Percentiles rank a stretch among this genome's conserved stretches.
Conservation (phyloP, 495 filamentous ascomycete species). For the Aspergillus haitiensis region DNA sequence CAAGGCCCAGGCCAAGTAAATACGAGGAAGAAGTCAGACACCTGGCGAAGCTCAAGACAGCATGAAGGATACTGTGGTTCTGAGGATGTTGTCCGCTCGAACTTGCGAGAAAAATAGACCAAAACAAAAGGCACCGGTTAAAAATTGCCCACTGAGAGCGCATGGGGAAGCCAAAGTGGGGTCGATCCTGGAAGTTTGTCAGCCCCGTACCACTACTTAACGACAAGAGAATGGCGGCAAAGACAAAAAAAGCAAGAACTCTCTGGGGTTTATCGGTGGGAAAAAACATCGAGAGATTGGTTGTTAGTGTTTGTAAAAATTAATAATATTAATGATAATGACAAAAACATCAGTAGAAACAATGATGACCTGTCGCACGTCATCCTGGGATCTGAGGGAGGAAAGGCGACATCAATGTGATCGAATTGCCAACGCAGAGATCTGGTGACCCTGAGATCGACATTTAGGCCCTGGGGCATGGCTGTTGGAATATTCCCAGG, state of each 20-base stretch:
- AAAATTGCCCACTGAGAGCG: neutral
- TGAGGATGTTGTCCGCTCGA: too few species aligned
- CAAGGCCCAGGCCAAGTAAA: too few species aligned
- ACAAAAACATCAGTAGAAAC: neutral
- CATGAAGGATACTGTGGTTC: too few species aligned
- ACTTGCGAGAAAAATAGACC: neutral
- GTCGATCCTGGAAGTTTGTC: neutral
- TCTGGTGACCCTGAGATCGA: conserved; percentile 45
- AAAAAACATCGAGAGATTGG: conserved; percentile 2
- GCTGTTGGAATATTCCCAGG: conserved; percentile 1
- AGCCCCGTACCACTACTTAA: neutral
- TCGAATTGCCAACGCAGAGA: conserved; percentile 44
- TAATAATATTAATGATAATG: conserved; percentile 3
- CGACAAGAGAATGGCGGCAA: neutral
- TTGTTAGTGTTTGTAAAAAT: conserved; percentile 7
- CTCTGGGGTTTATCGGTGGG: conserved; percentile 12
- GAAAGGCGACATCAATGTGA: conserved; percentile 21
- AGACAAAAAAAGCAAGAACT: too few species aligned
- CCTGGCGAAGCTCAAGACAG: too few species aligned
- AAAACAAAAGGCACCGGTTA: neutral
- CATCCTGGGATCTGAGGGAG: conserved; percentile 16
- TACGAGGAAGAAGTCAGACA: too few species aligned
- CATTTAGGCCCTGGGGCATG: conserved; percentile 13
- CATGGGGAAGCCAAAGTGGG: neutral
- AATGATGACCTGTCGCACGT: conserved; percentile 22